Evolutionary conservation across 192 early-diverging fungal species (phyloP), one percentile per base, ranked within the genome.

Genomic region (Geranomyces variabilis): DNA sequence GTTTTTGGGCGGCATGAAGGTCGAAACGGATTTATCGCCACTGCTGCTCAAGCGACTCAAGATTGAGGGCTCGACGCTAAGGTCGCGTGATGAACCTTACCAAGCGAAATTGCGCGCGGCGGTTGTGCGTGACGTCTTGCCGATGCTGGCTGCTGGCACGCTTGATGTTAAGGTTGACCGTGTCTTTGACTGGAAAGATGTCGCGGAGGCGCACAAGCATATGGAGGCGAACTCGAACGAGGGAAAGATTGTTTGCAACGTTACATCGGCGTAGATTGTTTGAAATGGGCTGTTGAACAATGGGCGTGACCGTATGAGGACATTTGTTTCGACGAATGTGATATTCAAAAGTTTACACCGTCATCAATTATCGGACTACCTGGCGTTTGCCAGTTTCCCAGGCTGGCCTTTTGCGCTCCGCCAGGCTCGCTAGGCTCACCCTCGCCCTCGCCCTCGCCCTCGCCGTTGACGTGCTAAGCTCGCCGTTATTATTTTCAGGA

Each of bases 41-140:
- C 63, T 93, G 43, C 72, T 91, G n/a, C 78, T 76, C 44, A 91
- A 91, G 77, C 79, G 90, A 24, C 67, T 91, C 12, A 82, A 72
- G 80, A 84, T 94, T 45, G 77, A 89, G 66, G 93, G 93, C 9
- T 85, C 91, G 34, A 81, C 88, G 10, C 81, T 94, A 31, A 82
- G 93, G 29, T 84, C 83, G 4, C 80, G 93, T 22, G 70, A 81
- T 15, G 58, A 90, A 15, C 81, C 79, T 10, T 94, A 92, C 79
- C 89, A 91, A 79, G 69, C 63, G 21, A 41, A 67, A 12, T 77
- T 94, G 45, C 69, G 81, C 43, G 62, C 80, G 19, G 74, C 51
- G n/a, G 78, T 93, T 49, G 75, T 84, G 13, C 51, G 67, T 15
- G 51, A 91, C 3, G 84, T 87, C 10, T 67, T 93, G 49, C 78